Conservation (phyloP, 2,329 filamentous ascomycete genomes). For the Cercospora zeae-maydis region DNA sequence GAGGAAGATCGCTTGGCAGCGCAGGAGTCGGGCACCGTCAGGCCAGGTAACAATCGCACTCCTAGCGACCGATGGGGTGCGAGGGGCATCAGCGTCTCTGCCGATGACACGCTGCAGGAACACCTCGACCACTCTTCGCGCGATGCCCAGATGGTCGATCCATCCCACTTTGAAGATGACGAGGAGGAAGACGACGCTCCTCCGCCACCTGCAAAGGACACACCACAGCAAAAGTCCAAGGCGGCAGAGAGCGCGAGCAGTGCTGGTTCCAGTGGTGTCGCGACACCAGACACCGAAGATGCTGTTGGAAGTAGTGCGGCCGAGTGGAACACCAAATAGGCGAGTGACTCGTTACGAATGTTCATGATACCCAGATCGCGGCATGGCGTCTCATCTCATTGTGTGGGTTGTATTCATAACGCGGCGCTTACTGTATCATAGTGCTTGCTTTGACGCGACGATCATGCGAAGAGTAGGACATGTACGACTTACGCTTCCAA, state of each 20-base stretch:
- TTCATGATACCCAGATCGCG: constrained; percentile 18
- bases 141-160: constrained; percentile 43
- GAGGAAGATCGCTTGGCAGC: constrained; percentile 54
- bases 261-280: constrained; percentile 19
- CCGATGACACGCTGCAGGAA: constrained; percentile 51
- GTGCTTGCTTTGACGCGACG: background rate
- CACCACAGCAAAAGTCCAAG: constrained; percentile 9
- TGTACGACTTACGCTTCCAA: background rate
- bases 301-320: constrained; percentile 7
- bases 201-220: constrained; percentile 33
- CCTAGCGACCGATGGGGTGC: constrained; percentile 53
- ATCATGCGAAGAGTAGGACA: background rate
- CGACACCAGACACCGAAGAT: constrained; percentile 9
- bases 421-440: constrained; percentile 12
- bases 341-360: constrained; percentile 9
- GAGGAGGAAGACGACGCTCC: constrained; percentile 40
- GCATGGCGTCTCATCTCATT: background rate
- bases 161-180: constrained; percentile 47
- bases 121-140: constrained; percentile 27
- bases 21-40: constrained; percentile 33
- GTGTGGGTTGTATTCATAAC: constrained; percentile 4
- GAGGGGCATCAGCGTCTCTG: constrained; percentile 57
- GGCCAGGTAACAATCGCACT: constrained; percentile 24
- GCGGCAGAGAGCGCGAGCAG: constrained; percentile 25
- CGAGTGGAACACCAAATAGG: constrained; percentile 13